Conservation (phyloP, 1,284 basidiomycete genomes). For the Cutaneotrichosporon cutaneum region DNA sequence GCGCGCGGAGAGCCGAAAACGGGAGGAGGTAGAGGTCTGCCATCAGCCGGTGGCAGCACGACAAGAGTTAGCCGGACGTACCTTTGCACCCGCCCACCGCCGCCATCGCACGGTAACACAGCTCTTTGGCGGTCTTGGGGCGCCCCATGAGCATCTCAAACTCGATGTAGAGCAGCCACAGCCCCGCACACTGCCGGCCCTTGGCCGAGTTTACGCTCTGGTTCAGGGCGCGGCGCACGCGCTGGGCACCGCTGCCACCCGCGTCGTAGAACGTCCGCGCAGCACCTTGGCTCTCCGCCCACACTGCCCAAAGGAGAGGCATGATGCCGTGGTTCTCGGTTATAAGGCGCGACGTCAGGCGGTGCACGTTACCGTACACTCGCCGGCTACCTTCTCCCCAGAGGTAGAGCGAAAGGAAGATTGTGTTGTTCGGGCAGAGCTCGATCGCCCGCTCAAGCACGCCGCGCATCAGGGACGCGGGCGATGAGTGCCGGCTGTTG, state of each 20-base stretch:
- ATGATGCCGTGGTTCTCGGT: slow-evolving; percentile 31
- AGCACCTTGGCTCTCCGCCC: slow-evolving; percentile 42
- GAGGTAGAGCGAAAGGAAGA: slow-evolving; percentile 53
- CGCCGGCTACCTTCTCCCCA: slow-evolving; percentile 50
- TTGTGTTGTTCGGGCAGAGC: slow-evolving; percentile 53
- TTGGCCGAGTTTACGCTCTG: slow-evolving; percentile 35
- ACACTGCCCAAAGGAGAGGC: slow-evolving; percentile 46
- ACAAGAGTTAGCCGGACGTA: slow-evolving; percentile 21
- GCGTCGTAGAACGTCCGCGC: slow-evolving; percentile 44
- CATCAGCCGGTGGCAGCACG: neutral
- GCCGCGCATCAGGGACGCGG: slow-evolving; percentile 42
- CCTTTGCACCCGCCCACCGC: slow-evolving; percentile 55
- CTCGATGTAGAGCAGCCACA: slow-evolving; percentile 80
- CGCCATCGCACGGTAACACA: slow-evolving; percentile 76
- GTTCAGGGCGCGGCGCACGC: slow-evolving; percentile 45
- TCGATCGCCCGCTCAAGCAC: slow-evolving; percentile 50
- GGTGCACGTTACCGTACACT: slow-evolving; percentile 53
- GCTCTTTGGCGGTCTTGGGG: slow-evolving; percentile 66
- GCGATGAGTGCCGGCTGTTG: slow-evolving; percentile 31
- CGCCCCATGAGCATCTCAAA: slow-evolving; percentile 71
- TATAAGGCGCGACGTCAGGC: slow-evolving; percentile 35
- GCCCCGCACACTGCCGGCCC: slow-evolving; percentile 34
- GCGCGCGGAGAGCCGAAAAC: slow-evolving; percentile 67
- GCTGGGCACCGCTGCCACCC: slow-evolving; percentile 42
- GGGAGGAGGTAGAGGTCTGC: slow-evolving; percentile 82